Percentiles rank a stretch among this genome's conserved stretches.
Evolutionary conservation across 371 early-diverging fungal genomes (phyloP).

Genomic region (Mucor velutinosus): DNA sequence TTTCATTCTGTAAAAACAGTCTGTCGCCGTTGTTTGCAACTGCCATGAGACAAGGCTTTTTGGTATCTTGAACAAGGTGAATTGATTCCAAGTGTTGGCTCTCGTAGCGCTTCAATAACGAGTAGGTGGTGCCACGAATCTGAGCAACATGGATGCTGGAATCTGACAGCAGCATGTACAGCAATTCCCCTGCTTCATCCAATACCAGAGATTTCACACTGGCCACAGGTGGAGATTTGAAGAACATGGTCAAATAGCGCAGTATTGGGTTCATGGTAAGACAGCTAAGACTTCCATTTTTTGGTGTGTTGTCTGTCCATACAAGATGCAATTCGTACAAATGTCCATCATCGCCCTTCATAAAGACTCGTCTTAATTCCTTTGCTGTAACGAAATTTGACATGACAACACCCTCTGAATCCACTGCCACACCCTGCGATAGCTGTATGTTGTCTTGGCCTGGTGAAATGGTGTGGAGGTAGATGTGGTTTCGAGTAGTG

Average conservation of each 20-base stretch:
- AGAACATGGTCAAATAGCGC: slow-evolving; percentile 10
- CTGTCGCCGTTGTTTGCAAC: slow-evolving; percentile 17
- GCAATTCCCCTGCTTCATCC: neutral
- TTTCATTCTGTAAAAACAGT: neutral
- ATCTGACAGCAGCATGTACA: slow-evolving; percentile 10
- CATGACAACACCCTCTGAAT: slow-evolving; percentile 10
- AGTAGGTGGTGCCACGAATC: slow-evolving; percentile 9
- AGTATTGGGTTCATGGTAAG: slow-evolving; percentile 9
- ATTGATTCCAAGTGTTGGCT: slow-evolving; percentile 10
- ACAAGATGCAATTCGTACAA: slow-evolving; percentile 74
- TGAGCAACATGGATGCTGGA: slow-evolving; percentile 17
- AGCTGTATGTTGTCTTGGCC: neutral
- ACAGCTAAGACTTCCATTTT: neutral
- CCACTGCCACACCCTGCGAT: neutral
- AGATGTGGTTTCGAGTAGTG: slow-evolving; percentile 12
- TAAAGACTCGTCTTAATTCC: slow-evolving; percentile 74
- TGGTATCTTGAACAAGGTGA: slow-evolving; percentile 14
- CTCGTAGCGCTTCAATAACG: neutral
- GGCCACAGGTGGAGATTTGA: slow-evolving; percentile 8
- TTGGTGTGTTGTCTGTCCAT: neutral
- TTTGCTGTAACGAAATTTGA: slow-evolving; percentile 31
- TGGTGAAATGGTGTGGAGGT: slow-evolving; percentile 9
- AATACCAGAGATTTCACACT: slow-evolving; percentile 10
- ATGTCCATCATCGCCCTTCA: slow-evolving; percentile 84
- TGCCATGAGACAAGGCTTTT: slow-evolving; percentile 13